These are phyloP conservation scores for Fusarium siculi DNA, from an alignment of 2,329 filamentous ascomycete species.

Conservation along the genomic window DNA sequence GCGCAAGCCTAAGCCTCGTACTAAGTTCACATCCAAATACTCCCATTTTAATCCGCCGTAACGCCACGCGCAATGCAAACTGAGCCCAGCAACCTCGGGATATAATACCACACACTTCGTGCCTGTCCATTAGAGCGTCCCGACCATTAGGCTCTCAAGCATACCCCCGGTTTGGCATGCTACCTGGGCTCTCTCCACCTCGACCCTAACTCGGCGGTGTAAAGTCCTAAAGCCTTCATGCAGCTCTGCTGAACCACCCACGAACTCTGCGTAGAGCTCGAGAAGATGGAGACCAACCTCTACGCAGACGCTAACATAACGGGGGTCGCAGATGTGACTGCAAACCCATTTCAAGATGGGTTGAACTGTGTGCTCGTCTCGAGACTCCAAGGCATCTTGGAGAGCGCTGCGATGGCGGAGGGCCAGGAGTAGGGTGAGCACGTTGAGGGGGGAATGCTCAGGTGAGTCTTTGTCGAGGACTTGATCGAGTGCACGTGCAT, in stretches of 20 bases:
- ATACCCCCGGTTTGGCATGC: slow-evolving; percentile 87
- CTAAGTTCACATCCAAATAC: slow-evolving; percentile 36
- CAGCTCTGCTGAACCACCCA: slow-evolving; percentile 78
- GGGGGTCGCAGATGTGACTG: slow-evolving; percentile 83
- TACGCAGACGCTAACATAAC: slow-evolving; percentile 82
- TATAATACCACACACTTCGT: slow-evolving; percentile 30
- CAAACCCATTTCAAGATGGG: slow-evolving; percentile 87
- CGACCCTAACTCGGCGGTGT: slow-evolving; percentile 75
- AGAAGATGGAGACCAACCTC: slow-evolving; percentile 85
- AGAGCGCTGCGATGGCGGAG: slow-evolving; percentile 89
- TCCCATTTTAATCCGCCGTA: slow-evolving; percentile 43
- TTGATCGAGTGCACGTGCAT: slow-evolving; percentile 80
- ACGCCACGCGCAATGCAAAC: slow-evolving; percentile 45
- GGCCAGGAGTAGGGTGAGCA: slow-evolving; percentile 83
- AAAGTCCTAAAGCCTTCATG: slow-evolving; percentile 76
- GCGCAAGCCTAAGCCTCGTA: slow-evolving; percentile 30
- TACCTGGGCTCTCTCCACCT: slow-evolving; percentile 85
- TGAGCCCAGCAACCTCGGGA: slow-evolving; percentile 38
- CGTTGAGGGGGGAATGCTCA: slow-evolving; percentile 68
- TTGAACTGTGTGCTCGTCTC: slow-evolving; percentile 83
- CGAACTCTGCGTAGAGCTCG: slow-evolving; percentile 86
- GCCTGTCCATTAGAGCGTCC: slow-evolving; percentile 39
- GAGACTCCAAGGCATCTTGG: slow-evolving; percentile 79
- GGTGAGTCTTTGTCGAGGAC: slow-evolving; percentile 68
- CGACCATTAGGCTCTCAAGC: slow-evolving; percentile 74